Conservation (phyloP, 192 early-diverging fungal species). For the Backusella mclennaniae region DNA sequence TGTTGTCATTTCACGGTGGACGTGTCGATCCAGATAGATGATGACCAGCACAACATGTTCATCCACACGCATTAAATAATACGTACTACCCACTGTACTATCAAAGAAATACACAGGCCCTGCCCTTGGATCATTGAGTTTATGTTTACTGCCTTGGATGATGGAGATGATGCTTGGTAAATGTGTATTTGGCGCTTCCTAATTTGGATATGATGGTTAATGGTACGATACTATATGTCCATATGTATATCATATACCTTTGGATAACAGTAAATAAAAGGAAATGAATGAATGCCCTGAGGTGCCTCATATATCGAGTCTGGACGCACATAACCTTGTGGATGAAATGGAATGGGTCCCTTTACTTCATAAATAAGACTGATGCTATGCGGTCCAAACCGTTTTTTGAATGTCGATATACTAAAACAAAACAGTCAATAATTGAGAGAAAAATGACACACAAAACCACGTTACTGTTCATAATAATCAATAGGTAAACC, state of each 20-base stretch:
- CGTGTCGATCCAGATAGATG: conserved; percentile 49
- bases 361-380: conserved; percentile 48
- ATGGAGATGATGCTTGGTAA: conserved; percentile 55
- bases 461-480: conserved; percentile 36
- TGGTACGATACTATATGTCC: no score
- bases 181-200: conserved; percentile 48
- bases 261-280: conserved; percentile 53
- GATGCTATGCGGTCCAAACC: conserved; percentile 42
- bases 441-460: background rate
- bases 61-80: conserved; percentile 49
- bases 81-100: conserved; percentile 47
- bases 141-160: conserved; percentile 41
- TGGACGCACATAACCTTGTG: conserved; percentile 41
- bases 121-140: conserved; percentile 35
- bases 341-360: conserved; percentile 36
- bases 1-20: conserved; percentile 40
- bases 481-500: conserved; percentile 43
- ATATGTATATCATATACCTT: conserved; percentile 18
- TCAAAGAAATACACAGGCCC: conserved; percentile 49
- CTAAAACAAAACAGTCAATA: conserved; percentile 12
- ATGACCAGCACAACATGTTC: conserved; percentile 48
- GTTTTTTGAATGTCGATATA: conserved; percentile 43
- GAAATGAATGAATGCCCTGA: conserved; percentile 51
- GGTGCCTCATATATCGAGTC: conserved; percentile 47
- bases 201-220: background rate